phyloP scores from a whole-genome alignment of 768 basidiomycete species.

The Trametes punicea region DNA sequence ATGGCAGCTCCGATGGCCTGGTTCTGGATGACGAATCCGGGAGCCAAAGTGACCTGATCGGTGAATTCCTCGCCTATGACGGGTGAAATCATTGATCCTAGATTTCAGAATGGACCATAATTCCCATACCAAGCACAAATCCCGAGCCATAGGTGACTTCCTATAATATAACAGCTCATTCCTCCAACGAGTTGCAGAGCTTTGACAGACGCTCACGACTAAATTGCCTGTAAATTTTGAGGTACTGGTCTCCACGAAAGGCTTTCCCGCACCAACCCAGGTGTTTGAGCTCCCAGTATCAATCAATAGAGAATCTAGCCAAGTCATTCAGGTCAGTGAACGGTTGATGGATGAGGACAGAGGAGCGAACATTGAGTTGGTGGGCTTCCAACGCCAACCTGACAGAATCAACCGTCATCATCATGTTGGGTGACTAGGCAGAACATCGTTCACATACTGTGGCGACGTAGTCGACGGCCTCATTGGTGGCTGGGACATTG shows the following conservation, averaged over 20 bases:
- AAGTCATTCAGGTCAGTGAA: background rate
- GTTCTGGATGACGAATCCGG: slow-evolving; percentile 23
- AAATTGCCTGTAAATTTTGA: slow-evolving; percentile 34
- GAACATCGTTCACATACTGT: slow-evolving; percentile 8
- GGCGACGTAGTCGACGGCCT: slow-evolving; percentile 26
- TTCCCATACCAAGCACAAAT: slow-evolving; percentile 37
- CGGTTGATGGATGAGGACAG: too few species aligned
- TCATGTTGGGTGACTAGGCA: too few species aligned
- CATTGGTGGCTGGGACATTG: slow-evolving; percentile 22
- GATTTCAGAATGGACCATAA: background rate
- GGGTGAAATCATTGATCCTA: background rate
- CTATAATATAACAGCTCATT: slow-evolving; percentile 23
- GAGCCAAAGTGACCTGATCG: slow-evolving; percentile 42
- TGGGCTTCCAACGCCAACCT: slow-evolving; percentile 49
- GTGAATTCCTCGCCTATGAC: slow-evolving; percentile 22
- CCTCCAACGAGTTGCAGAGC: background rate
- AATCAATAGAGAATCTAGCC: slow-evolving; percentile 44
- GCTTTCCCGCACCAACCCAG: slow-evolving; percentile 50
- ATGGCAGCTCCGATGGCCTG: slow-evolving; percentile 40
- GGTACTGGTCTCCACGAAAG: slow-evolving; percentile 42
- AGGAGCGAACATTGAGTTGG: slow-evolving; percentile 36
- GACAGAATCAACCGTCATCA: background rate
- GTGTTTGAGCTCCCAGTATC: slow-evolving; percentile 56
- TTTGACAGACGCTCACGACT: slow-evolving; percentile 22
- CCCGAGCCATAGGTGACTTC: slow-evolving; percentile 53